Percentiles rank a stretch among this genome's conserved stretches.
Evolutionary conservation across 805 yeast genomes (phyloP).

Genomic region (Danielia reshetovae): DNA sequence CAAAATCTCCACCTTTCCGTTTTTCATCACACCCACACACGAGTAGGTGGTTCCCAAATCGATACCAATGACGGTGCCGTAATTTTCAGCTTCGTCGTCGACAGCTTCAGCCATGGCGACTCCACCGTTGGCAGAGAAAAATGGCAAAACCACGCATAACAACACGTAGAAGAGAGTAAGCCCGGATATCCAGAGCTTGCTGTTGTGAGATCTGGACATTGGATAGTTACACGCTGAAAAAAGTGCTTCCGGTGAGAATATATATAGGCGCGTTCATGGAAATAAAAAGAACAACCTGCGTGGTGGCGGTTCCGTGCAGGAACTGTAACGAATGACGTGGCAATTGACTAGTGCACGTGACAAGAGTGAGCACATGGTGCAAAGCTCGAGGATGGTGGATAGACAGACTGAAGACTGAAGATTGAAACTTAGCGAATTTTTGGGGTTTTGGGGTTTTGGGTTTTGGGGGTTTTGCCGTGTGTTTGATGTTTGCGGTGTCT

Average conservation of each 20-base stretch:
- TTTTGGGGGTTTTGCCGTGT: too few species aligned
- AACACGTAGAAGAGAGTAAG: conserved; percentile 28
- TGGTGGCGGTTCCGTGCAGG: too few species aligned
- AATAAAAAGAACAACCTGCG: conserved; percentile 14
- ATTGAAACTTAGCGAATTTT: too few species aligned
- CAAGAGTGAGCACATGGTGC: too few species aligned
- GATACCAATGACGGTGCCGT: conserved; percentile 85
- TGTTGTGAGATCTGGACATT: conserved; percentile 8
- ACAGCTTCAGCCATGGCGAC: conserved; percentile 20
- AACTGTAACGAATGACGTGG: too few species aligned
- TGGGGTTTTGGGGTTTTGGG: too few species aligned
- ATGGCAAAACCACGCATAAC: conserved; percentile 37
- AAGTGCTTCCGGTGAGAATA: conserved; percentile 1
- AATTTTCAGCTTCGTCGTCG: conserved; percentile 34
- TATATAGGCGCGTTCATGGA: conserved; percentile 12
- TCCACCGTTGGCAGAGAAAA: conserved; percentile 20
- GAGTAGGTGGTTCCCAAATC: conserved; percentile 95
- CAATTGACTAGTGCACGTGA: conserved; percentile 4
- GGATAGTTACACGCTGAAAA: not conserved
- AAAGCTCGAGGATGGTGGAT: too few species aligned
- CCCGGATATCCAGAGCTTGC: conserved; percentile 25
- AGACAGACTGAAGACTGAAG: too few species aligned
- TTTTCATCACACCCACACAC: conserved; percentile 92
- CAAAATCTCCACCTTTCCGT: conserved; percentile 90
- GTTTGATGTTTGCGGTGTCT: too few species aligned